Evolutionary conservation across 495 filamentous ascomycete species (phyloP).

Genomic region (Chaetomium fimeti): DNA sequence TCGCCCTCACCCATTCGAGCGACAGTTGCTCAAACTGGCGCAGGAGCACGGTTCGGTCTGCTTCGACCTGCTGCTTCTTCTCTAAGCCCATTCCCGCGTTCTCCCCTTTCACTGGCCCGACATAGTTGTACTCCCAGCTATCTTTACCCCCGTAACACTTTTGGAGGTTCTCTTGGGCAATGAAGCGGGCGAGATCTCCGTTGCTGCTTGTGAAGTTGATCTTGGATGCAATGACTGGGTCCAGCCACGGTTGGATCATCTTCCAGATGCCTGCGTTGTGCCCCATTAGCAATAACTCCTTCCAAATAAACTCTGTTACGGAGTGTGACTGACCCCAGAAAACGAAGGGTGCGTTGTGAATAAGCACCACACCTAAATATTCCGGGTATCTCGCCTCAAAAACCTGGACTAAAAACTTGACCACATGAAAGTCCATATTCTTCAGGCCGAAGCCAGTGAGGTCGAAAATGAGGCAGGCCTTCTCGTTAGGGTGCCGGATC

Average conservation of each 20-base stretch:
- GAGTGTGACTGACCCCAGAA: slow-evolving; percentile 17
- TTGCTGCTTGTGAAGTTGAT: slow-evolving; percentile 20
- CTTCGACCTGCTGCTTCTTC: slow-evolving; percentile 12
- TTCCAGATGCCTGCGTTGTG: slow-evolving; percentile 15
- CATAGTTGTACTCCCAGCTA: slow-evolving; percentile 17
- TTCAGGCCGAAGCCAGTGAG: slow-evolving; percentile 21
- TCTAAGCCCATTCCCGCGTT: slow-evolving; percentile 6
- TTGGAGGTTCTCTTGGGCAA: slow-evolving; percentile 15
- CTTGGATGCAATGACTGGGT: slow-evolving; percentile 21
- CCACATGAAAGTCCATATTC: slow-evolving; percentile 23
- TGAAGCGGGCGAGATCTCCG: slow-evolving; percentile 7
- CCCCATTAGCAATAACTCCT: not conserved
- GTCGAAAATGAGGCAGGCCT: slow-evolving; percentile 21
- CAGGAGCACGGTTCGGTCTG: slow-evolving; percentile 2
- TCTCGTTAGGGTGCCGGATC: slow-evolving; percentile 18
- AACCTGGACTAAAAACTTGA: slow-evolving; percentile 21
- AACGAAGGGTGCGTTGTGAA: slow-evolving; percentile 20
- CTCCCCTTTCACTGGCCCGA: slow-evolving; percentile 15
- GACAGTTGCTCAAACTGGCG: slow-evolving; percentile 20
- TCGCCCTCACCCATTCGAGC: slow-evolving; percentile 12
- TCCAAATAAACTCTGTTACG: not conserved
- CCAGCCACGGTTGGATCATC: slow-evolving; percentile 20
- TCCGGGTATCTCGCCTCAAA: slow-evolving; percentile 24
- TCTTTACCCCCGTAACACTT: slow-evolving; percentile 19
- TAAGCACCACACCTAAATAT: slow-evolving; percentile 19